Evolutionary conservation across 768 basidiomycete genomes (phyloP).

Genomic region (Infundibulicybe gibba): DNA sequence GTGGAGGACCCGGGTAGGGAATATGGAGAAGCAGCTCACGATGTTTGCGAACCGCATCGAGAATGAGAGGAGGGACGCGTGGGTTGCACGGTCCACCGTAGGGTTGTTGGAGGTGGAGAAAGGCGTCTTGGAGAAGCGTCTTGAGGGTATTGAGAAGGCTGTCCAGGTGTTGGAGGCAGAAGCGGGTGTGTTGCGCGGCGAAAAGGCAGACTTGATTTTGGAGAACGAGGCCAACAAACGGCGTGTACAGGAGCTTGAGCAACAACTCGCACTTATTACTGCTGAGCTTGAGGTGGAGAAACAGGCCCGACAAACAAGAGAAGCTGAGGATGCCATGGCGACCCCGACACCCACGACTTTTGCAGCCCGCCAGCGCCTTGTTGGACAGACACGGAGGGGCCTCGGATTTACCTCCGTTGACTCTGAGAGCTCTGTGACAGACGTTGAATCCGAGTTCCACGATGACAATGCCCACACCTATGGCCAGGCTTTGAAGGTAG

Average conservation of each 20-base stretch:
- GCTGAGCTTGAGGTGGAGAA: conserved; percentile 25
- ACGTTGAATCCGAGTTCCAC: conserved; percentile 55
- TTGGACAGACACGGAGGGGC: conserved; percentile 34
- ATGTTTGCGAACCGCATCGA: conserved; percentile 70
- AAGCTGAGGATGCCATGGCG: conserved; percentile 30
- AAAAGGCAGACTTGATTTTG: conserved; percentile 23
- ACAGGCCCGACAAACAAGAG: conserved; percentile 12
- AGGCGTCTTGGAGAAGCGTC: conserved; percentile 44
- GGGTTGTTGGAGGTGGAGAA: conserved; percentile 69
- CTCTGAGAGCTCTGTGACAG: conserved; percentile 61
- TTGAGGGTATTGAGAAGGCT: conserved; percentile 33
- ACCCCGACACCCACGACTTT: conserved; percentile 44
- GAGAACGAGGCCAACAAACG: conserved; percentile 34
- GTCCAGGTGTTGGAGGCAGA: conserved; percentile 23
- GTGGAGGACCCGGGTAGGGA: conserved; percentile 75
- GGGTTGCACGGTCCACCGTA: conserved; percentile 75
- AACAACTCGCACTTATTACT: conserved; percentile 38
- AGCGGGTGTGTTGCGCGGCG: conserved; percentile 15
- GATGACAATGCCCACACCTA: conserved; percentile 39
- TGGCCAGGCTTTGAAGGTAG: conserved; percentile 49
- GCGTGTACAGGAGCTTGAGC: conserved; percentile 40
- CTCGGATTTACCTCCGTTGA: conserved; percentile 59
- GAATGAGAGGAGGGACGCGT: conserved; percentile 76
- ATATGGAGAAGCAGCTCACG: conserved; percentile 68
- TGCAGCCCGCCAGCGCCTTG: conserved; percentile 17